Percentiles rank a stretch among this genome's conserved stretches.
Conservation (phyloP, 2,329 filamentous ascomycete species). For the Pseudofabraea citricarpa region DNA sequence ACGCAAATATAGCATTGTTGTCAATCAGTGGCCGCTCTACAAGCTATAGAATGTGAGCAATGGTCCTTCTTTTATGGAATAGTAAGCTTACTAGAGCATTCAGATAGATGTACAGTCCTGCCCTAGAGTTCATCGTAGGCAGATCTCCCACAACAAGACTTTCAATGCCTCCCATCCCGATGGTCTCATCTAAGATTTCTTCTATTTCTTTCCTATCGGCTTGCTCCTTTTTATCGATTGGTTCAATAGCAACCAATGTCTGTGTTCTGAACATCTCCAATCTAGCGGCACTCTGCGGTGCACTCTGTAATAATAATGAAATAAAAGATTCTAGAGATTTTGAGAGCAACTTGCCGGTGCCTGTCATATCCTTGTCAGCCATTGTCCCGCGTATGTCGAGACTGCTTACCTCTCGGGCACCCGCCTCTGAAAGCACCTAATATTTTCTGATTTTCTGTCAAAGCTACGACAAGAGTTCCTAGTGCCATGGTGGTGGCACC, state of each 20-base stretch:
- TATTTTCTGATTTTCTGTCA: conserved; percentile 55
- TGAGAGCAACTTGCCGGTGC: conserved; percentile 40
- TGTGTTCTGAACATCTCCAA: conserved; percentile 55
- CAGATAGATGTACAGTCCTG: conserved; percentile 80
- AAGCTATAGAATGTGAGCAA: conserved; percentile 50
- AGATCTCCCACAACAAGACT: conserved; percentile 52
- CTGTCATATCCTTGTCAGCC: conserved; percentile 14
- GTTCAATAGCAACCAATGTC: conserved; percentile 50
- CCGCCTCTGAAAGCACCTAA: conserved; percentile 45
- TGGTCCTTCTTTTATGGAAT: conserved; percentile 19
- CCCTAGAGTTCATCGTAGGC: conserved; percentile 68
- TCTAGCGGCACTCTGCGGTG: conserved; percentile 42
- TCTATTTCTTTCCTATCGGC: conserved; percentile 47
- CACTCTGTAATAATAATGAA: conserved; percentile 50
- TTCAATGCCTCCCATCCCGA: conserved; percentile 40
- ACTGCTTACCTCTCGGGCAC: conserved; percentile 33
- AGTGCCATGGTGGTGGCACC: conserved; percentile 60
- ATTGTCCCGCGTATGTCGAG: too few species aligned
- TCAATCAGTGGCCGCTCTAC: conserved; percentile 79
- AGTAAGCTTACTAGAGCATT: conserved; percentile 65
- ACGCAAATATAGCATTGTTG: conserved; percentile 71
- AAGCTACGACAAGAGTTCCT: conserved; percentile 55
- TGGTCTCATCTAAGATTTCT: conserved; percentile 51
- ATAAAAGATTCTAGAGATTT: conserved; percentile 49
- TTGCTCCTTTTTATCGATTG: conserved; percentile 47